Conservation (phyloP, 2,329 filamentous ascomycete genomes). For the Bipolaris victoriae region DNA sequence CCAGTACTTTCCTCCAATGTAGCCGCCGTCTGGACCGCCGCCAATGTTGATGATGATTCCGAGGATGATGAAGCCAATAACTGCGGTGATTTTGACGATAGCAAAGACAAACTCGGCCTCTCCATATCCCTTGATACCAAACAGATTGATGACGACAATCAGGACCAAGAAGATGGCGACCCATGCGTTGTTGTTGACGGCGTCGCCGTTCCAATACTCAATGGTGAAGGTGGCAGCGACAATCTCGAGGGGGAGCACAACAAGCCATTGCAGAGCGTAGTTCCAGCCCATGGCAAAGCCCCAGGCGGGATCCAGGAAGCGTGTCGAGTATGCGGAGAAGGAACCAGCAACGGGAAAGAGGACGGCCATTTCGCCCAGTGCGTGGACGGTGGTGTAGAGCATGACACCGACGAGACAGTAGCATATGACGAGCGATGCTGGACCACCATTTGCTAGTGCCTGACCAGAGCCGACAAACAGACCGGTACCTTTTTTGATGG, state of each 20-base stretch:
- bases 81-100: conserved; percentile 81
- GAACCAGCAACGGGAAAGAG: conserved; percentile 89
- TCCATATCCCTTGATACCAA: conserved; percentile 77
- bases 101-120: conserved; percentile 90
- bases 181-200: conserved; percentile 65
- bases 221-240: conserved; percentile 86
- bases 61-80: conserved; percentile 88
- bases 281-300: conserved; percentile 97
- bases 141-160: conserved; percentile 76
- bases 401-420: conserved; percentile 75
- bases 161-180: conserved; percentile 79
- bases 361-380: conserved; percentile 88
- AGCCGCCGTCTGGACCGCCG: conserved; percentile 65
- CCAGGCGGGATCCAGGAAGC: conserved; percentile 93
- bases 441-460: conserved; percentile 49
- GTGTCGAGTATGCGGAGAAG: conserved; percentile 88
- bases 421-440: conserved; percentile 44
- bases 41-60: conserved; percentile 86
- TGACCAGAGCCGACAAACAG: conserved; percentile 78
- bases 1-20: conserved; percentile 84
- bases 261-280: conserved; percentile 87
- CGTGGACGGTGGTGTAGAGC: conserved; percentile 91
- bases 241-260: conserved; percentile 82
- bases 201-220: conserved; percentile 71
- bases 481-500: conserved; percentile 55